Conservation (phyloP, 2,329 filamentous ascomycete genomes). For the Uncinocarpus reesii region DNA sequence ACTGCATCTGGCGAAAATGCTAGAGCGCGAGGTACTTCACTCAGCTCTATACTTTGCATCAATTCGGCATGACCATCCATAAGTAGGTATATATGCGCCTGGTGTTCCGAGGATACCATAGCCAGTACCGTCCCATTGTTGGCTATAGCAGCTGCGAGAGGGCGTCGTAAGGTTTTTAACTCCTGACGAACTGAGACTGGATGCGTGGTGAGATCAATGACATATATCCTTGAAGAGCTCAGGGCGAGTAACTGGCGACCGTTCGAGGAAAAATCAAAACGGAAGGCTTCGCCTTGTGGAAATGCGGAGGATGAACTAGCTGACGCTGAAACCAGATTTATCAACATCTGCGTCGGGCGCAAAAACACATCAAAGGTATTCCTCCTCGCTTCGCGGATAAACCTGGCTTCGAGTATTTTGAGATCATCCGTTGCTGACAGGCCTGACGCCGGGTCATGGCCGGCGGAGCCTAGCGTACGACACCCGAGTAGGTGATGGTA, state of each 20-base stretch:
- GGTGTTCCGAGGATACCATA: slow-evolving; percentile 69
- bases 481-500: slow-evolving; percentile 37
- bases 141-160: slow-evolving; percentile 64
- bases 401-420: slow-evolving; percentile 52
- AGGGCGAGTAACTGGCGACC: slow-evolving; percentile 68
- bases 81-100: slow-evolving; percentile 77
- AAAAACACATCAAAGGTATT: slow-evolving; percentile 69
- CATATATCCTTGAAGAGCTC: slow-evolving; percentile 74
- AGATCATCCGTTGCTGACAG: slow-evolving; percentile 41
- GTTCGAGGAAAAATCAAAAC: slow-evolving; percentile 67
- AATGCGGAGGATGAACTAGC: slow-evolving; percentile 71
- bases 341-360: slow-evolving; percentile 57
- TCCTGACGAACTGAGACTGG: slow-evolving; percentile 60
- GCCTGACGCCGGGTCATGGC: slow-evolving; percentile 26
- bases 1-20: slow-evolving; percentile 71
- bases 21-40: slow-evolving; percentile 67
- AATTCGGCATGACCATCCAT: slow-evolving; percentile 54
- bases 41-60: slow-evolving; percentile 63
- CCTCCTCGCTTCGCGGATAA: slow-evolving; percentile 60
- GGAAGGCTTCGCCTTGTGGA: slow-evolving; percentile 74
- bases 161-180: slow-evolving; percentile 66
- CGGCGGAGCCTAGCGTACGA: slow-evolving; percentile 22
- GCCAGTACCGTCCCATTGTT: slow-evolving; percentile 68
- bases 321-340: slow-evolving; percentile 73
- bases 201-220: slow-evolving; percentile 56